Conservation (phyloP, 495 filamentous ascomycete genomes). For the Trichocladium antarcticum region DNA sequence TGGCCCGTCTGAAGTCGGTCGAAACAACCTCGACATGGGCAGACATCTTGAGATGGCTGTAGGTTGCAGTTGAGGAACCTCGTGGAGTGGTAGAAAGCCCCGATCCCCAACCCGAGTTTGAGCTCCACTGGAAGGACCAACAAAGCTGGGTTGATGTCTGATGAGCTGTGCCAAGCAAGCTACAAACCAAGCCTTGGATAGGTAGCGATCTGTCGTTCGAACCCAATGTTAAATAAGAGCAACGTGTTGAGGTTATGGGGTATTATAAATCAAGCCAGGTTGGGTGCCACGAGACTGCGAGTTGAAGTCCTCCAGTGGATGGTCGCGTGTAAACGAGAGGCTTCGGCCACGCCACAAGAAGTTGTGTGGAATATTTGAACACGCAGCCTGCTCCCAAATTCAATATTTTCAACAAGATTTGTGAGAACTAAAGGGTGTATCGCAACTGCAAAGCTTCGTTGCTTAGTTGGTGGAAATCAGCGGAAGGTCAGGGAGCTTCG, state of each 20-base stretch:
- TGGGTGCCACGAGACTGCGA: too few species aligned
- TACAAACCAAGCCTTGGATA: too few species aligned
- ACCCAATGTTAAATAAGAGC: too few species aligned
- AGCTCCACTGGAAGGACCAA: background rate
- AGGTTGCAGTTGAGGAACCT: background rate
- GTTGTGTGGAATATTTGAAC: too few species aligned
- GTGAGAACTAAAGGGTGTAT: background rate
- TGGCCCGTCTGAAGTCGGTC: conserved; percentile 55
- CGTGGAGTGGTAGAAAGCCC: background rate
- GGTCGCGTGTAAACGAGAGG: too few species aligned
- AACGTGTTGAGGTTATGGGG: background rate
- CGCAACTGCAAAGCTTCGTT: background rate
- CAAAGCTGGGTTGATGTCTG: background rate
- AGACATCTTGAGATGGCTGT: conserved; percentile 48
- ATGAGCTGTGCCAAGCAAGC: background rate
- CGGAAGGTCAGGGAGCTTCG: conserved; percentile 1
- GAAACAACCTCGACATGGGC: conserved; percentile 84
- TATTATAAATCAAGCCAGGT: too few species aligned
- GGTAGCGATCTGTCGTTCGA: too few species aligned
- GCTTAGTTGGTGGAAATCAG: background rate
- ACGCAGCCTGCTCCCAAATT: too few species aligned
- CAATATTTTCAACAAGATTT: too few species aligned
- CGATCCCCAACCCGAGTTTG: background rate
- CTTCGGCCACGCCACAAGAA: too few species aligned
- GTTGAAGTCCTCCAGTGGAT: too few species aligned